Evolutionary conservation across 2,329 filamentous ascomycete species (phyloP).

Genomic region (Alternaria tenuissima): DNA sequence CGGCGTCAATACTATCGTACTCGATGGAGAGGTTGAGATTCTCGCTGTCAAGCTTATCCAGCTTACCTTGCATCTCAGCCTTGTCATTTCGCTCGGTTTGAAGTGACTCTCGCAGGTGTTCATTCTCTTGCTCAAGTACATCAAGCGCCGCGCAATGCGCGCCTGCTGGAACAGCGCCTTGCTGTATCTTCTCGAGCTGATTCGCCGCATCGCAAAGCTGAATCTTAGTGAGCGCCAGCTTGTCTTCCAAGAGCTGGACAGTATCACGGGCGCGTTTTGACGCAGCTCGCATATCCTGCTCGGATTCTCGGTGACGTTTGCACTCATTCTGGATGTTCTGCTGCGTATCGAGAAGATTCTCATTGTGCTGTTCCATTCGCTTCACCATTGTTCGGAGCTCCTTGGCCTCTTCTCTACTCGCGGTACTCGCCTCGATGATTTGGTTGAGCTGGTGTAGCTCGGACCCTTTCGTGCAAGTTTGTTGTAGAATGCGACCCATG

Average conservation of each 20-base stretch:
- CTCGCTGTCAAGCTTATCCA: not conserved
- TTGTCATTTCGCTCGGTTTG: not conserved
- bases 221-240: not conserved
- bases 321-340: not conserved
- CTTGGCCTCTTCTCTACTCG: not conserved
- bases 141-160: not conserved
- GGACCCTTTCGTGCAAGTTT: not conserved
- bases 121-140: not conserved
- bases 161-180: not conserved
- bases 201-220: not conserved
- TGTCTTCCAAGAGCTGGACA: not conserved
- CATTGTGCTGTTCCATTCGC: not conserved
- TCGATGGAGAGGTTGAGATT: not conserved
- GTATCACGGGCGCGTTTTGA: not conserved
- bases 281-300: not conserved
- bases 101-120: not conserved
- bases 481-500: not conserved
- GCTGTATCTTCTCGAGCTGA: not conserved
- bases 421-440: not conserved
- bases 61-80: not conserved
- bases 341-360: not conserved
- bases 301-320: not conserved
- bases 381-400: not conserved
- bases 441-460: not conserved
- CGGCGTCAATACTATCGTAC: not conserved